phyloP scores from a whole-genome alignment of 139 green algal genomes.

The Picocystis salinarum region DNA sequence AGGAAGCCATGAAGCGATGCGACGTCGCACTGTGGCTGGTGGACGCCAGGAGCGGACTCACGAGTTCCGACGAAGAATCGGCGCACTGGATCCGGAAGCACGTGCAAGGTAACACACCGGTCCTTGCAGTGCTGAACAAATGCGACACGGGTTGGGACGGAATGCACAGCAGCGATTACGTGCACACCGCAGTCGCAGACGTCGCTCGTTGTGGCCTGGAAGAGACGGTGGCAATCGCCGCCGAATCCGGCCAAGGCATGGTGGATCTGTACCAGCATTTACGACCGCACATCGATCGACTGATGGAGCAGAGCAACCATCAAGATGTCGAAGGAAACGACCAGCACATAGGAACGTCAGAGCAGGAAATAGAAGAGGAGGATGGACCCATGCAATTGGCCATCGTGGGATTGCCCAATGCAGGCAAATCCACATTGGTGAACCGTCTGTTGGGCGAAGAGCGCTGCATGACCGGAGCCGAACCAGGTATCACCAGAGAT shows the following conservation, averaged over 20 bases:
- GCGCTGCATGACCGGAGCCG: conserved; percentile 66
- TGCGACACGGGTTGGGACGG: conserved; percentile 31
- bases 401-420: conserved; percentile 63
- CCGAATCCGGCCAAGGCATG: conserved; percentile 71
- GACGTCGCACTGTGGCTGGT: conserved; percentile 56
- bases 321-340: not conserved
- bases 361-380: not conserved
- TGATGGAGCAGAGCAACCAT: conserved; percentile 5
- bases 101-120: not conserved
- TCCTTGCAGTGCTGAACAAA: conserved; percentile 72
- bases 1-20: conserved; percentile 19
- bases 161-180: too few relatives aligned
- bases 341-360: not conserved
- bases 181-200: conserved; percentile 13
- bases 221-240: conserved; percentile 58
- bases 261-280: conserved; percentile 58
- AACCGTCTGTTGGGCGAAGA: conserved; percentile 61
- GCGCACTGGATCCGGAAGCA: conserved; percentile 40
- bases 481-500: conserved; percentile 78
- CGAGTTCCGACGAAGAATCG: conserved; percentile 35
- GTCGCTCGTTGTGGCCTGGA: conserved; percentile 38
- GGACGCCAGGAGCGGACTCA: conserved; percentile 28
- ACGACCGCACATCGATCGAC: conserved; percentile 30
- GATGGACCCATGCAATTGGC: conserved; percentile 19
- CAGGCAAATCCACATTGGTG: conserved; percentile 19